Evolutionary conservation across 2,329 filamentous ascomycete species (phyloP).

Genomic region (Chaetomiaceae sp.): DNA sequence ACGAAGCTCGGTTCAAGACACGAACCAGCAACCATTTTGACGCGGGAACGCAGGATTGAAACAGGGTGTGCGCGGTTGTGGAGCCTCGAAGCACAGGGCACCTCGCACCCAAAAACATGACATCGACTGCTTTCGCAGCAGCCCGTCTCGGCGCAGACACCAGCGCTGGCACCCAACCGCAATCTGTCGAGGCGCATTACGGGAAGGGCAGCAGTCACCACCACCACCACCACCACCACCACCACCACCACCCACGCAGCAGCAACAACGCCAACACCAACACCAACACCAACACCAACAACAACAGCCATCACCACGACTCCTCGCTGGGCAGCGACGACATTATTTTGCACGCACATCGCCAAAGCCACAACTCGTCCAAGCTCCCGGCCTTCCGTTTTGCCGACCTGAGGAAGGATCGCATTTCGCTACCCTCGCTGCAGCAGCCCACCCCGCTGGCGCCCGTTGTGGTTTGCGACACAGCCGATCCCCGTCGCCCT

Average conservation of each 20-base stretch:
- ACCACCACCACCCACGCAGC: constrained; percentile 8
- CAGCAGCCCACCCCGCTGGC: constrained; percentile 37
- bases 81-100: constrained; percentile 12
- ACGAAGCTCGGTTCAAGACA: constrained; percentile 3
- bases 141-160: constrained; percentile 11
- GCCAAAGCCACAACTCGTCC: constrained; percentile 50
- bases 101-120: constrained; percentile 18
- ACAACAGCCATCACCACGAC: constrained; percentile 10
- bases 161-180: constrained; percentile 9
- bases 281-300: constrained; percentile 13
- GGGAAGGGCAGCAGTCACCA: constrained; percentile 6
- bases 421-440: constrained; percentile 32
- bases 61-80: constrained; percentile 13
- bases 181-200: constrained; percentile 1
- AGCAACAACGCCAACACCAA: constrained; percentile 9
- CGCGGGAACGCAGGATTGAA: constrained; percentile 3
- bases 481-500: constrained; percentile 19
- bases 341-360: constrained; percentile 41
- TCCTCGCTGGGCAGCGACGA: constrained; percentile 13
- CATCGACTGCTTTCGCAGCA: constrained; percentile 23
- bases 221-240: constrained; percentile 1
- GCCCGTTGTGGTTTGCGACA: constrained; percentile 29
- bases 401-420: constrained; percentile 41
- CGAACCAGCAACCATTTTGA: constrained; percentile 9
- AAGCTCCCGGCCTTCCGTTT: constrained; percentile 53